Conservation (phyloP, 2,329 filamentous ascomycete genomes). For the Arthrinium puccinioides region DNA sequence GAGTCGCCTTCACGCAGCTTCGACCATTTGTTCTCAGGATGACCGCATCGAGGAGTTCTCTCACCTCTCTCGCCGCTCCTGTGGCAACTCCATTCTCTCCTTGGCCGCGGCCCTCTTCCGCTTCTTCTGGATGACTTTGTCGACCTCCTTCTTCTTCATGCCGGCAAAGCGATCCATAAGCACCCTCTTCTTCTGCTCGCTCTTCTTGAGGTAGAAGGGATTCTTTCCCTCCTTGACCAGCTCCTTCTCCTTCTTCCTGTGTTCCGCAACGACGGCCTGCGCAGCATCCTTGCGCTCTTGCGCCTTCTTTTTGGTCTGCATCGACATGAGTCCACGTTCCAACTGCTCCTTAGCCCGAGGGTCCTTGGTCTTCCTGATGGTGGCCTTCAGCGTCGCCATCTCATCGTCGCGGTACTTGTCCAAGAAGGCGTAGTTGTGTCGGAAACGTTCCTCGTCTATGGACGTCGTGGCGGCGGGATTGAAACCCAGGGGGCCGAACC, state of each 20-base stretch:
- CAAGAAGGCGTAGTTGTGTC: constrained; percentile 78
- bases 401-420: constrained; percentile 81
- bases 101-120: constrained; percentile 82
- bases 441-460: constrained; percentile 50
- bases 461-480: constrained; percentile 20
- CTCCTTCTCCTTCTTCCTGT: constrained; percentile 78
- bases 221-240: constrained; percentile 80
- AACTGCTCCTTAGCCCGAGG: constrained; percentile 55
- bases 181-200: constrained; percentile 82
- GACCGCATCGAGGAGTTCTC: not conserved
- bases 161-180: constrained; percentile 71
- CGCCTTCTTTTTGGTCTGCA: constrained; percentile 71
- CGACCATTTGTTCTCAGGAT: not conserved
- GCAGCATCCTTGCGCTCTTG: constrained; percentile 63
- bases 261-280: constrained; percentile 62
- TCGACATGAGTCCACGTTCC: constrained; percentile 65
- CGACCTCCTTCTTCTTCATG: constrained; percentile 80
- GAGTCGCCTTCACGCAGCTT: not conserved
- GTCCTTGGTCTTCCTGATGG: constrained; percentile 49
- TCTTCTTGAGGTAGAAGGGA: constrained; percentile 89
- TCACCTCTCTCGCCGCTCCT: constrained; percentile 34
- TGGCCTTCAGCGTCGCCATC: constrained; percentile 63
- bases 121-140: constrained; percentile 77
- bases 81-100: constrained; percentile 73
- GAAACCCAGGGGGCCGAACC: constrained; percentile 67